These are phyloP conservation scores for Pelargonium cotyledonis DNA, from an alignment of 441 rosid species.

Conservation along the genomic window DNA sequence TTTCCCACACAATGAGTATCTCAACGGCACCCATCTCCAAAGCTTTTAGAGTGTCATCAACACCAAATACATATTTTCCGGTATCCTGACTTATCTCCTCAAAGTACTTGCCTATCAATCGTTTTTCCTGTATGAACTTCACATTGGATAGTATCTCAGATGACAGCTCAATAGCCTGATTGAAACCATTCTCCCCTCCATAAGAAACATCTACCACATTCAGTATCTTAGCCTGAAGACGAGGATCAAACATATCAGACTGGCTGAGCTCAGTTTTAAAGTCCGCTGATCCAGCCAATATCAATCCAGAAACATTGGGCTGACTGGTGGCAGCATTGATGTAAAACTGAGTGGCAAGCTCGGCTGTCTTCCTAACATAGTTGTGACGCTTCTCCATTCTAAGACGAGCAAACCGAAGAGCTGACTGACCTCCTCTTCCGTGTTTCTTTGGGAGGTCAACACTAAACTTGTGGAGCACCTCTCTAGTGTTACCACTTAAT, in stretches of 20 bases:
- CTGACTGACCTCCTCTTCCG: conserved; percentile 1
- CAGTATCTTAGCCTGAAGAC: conserved; percentile 3
- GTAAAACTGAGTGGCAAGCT: conserved; percentile 3
- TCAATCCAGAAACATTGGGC: not conserved
- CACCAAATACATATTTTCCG: not conserved
- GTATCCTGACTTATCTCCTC: conserved; percentile 3
- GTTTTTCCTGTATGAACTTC: not conserved
- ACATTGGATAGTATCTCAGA: conserved; percentile 4
- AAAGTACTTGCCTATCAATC: not conserved
- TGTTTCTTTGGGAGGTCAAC: conserved; percentile 1
- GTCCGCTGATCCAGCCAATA: conserved; percentile 1
- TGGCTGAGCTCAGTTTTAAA: conserved; percentile 1
- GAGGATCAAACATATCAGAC: not conserved
- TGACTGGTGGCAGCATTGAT: not conserved
- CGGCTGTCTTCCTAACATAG: not conserved
- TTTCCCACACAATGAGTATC: not conserved
- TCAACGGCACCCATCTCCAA: not conserved
- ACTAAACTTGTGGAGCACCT: not conserved
- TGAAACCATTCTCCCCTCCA: not conserved
- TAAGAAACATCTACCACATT: conserved; percentile 1
- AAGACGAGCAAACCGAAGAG: conserved; percentile 2
- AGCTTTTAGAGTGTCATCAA: not conserved
- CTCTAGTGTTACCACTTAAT: conserved; percentile 1
- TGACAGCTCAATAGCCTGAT: not conserved
- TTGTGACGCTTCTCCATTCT: conserved; percentile 1